Base-by-base conservation (phyloP, 2,329 filamentous ascomycete genomes). In the Colletotrichum tofieldiae region DNA sequence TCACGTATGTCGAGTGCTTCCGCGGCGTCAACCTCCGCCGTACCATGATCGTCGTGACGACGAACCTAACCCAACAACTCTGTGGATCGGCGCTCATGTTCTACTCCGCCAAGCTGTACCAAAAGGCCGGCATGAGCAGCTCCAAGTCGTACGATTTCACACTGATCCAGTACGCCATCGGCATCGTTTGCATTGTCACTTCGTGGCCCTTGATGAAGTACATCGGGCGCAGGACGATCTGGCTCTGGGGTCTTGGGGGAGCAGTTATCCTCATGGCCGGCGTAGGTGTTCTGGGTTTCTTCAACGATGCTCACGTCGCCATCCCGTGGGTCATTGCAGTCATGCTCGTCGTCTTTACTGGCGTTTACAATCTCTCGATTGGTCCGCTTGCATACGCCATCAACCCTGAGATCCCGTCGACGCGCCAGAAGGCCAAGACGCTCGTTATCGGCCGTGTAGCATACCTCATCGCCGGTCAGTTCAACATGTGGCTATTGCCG, bases 31-130 rank as follows among this genome's bases (percentile, higher is more conserved):
- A 83, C 63, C 72, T 75, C 20, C 79, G 81, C 37, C 78, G 82
- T 47, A 84, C 82, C 7, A 81, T 83, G 75, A 82, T 83, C 43
- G 79, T 80, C 47, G 79, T 81, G 77, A 86, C 88, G 83, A 84
- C 85, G 23, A 89, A 86, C 84, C 84, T 86, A 0, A 87, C 87
- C 18, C 87, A 89, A 74, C 88, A 87, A 69, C 78, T 88, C 2
- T 85, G 85, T 67, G 86, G 87, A 55, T 86, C 86, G 67, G 84
- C 85, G 2, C 87, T 89, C 76, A 86, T 86, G 35, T 83, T 84
- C 63, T 89, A 87, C 76, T 86, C 85, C 2, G 86, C 86, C 12
- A 88, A 89, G 75, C 79, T 83, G 67, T 86, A 88, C 70, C 80
- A 86, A 70, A 85, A 88, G 76, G 86, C 85, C 4, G 87, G 87